These are phyloP conservation scores for Emmonsia crescens DNA, from an alignment of 2,329 filamentous ascomycete species.

Conservation along the genomic window DNA sequence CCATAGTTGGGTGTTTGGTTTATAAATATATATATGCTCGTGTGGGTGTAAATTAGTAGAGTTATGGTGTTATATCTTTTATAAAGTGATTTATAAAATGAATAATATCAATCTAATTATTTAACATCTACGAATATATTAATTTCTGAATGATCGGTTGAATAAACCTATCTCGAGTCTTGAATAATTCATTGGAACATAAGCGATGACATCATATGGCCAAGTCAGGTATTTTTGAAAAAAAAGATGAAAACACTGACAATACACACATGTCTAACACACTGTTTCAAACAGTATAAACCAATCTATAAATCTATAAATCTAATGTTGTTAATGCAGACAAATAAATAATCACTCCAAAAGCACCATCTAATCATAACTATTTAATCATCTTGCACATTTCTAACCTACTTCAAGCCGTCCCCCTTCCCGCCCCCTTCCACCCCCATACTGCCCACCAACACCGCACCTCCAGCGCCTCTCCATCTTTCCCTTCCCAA, in stretches of 20 bases:
- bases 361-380: background rate
- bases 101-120: background rate
- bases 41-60: background rate
- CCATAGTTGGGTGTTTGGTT: constrained; percentile 21
- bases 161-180: background rate
- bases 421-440: constrained; percentile 12
- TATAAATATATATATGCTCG: background rate
- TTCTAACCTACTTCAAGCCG: background rate
- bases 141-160: background rate
- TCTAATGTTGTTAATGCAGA: background rate
- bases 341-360: background rate
- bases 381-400: background rate
- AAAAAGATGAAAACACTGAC: background rate
- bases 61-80: background rate
- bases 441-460: constrained; percentile 40
- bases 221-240: background rate
- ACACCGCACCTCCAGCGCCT: constrained; percentile 33
- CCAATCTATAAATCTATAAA: background rate
- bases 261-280: background rate
- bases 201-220: background rate
- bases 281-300: background rate
- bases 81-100: background rate
- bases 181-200: background rate
- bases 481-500: constrained; percentile 35
- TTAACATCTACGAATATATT: background rate